These are phyloP conservation scores for Hyphopichia buzzinii DNA, from an alignment of 1,139 yeast species.

Conservation along the genomic window DNA sequence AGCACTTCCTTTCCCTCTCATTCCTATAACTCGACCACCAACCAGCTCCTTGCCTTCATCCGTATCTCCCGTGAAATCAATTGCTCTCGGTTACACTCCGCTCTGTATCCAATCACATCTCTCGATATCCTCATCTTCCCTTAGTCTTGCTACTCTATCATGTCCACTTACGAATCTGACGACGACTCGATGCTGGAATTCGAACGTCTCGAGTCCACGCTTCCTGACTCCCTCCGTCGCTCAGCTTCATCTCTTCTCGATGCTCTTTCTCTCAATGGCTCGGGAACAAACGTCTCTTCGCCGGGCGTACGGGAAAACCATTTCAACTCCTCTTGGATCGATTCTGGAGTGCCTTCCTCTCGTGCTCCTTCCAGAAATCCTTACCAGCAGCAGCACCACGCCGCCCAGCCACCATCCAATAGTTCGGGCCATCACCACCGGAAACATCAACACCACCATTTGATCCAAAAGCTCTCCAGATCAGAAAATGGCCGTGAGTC, in stretches of 20 bases:
- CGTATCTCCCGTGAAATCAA: too few species aligned
- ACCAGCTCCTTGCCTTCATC: too few species aligned
- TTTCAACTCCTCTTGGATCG: constrained; percentile 13
- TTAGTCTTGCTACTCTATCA: too few species aligned
- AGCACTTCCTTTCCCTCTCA: too few species aligned
- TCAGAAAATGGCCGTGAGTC: constrained; percentile 38
- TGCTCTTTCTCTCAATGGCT: constrained; percentile 18
- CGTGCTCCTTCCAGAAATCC: constrained; percentile 13
- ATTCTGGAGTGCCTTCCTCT: constrained; percentile 20
- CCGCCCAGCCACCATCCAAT: constrained; percentile 5
- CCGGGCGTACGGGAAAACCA: constrained; percentile 14
- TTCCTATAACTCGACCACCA: too few species aligned
- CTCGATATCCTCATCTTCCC: too few species aligned
- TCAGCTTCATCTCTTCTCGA: constrained; percentile 44
- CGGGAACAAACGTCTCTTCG: constrained; percentile 4
- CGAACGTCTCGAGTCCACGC: constrained; percentile 44
- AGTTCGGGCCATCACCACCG: constrained; percentile 8
- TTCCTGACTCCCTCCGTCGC: constrained; percentile 42
- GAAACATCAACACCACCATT: constrained; percentile 16
- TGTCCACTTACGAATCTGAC: constrained; percentile 17
- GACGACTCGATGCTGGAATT: constrained; percentile 32
- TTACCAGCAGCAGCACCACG: constrained; percentile 9
- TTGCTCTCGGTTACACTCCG: too few species aligned
- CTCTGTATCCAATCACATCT: too few species aligned
- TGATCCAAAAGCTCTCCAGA: constrained; percentile 30